Conservation (phyloP, 805 yeast species). For the Myxozyma melibiosi region DNA sequence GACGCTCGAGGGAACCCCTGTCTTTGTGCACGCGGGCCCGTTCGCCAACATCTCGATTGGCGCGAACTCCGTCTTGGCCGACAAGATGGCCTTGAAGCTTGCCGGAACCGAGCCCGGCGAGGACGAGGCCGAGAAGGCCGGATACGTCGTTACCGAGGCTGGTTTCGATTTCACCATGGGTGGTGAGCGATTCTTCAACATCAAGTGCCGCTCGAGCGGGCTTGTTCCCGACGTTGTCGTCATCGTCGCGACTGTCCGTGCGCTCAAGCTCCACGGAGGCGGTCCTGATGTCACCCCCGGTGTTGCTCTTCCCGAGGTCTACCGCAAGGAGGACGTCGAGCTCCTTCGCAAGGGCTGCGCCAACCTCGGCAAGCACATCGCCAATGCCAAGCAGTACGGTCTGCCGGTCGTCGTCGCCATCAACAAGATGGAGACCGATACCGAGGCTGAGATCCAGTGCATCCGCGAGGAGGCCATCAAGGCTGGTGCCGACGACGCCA, state of each 20-base stretch:
- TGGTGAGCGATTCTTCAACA: slow-evolving; percentile 94
- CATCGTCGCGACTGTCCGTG: slow-evolving; percentile 93
- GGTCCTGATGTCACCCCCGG: slow-evolving; percentile 98
- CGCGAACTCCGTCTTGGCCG: slow-evolving; percentile 92
- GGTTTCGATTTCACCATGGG: slow-evolving; percentile 99
- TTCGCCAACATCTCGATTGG: slow-evolving; percentile 97
- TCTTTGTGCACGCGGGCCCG: slow-evolving; percentile 96
- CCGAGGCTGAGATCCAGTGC: slow-evolving; percentile 74
- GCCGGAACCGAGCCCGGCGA: slow-evolving; percentile 65
- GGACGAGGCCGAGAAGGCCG: slow-evolving; percentile 47
- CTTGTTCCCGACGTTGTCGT: slow-evolving; percentile 86
- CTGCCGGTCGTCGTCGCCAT: slow-evolving; percentile 94
- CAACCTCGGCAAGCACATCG: slow-evolving; percentile 86
- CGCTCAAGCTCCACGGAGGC: slow-evolving; percentile 96
- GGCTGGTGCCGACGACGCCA: slow-evolving; percentile 95
- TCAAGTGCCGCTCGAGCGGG: slow-evolving; percentile 92
- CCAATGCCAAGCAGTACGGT: slow-evolving; percentile 80
- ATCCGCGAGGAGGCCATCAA: slow-evolving; percentile 76
- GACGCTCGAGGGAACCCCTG: slow-evolving; percentile 96
- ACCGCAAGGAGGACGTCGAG: slow-evolving; percentile 78
- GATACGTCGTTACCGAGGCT: slow-evolving; percentile 95
- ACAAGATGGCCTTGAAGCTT: slow-evolving; percentile 85
- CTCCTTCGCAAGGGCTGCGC: slow-evolving; percentile 77
- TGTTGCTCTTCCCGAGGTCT: slow-evolving; percentile 77
- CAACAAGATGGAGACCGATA: slow-evolving; percentile 81